These are phyloP conservation scores for Aspergillus mulundensis DNA, from an alignment of 495 filamentous ascomycete genomes.

Conservation along the genomic window DNA sequence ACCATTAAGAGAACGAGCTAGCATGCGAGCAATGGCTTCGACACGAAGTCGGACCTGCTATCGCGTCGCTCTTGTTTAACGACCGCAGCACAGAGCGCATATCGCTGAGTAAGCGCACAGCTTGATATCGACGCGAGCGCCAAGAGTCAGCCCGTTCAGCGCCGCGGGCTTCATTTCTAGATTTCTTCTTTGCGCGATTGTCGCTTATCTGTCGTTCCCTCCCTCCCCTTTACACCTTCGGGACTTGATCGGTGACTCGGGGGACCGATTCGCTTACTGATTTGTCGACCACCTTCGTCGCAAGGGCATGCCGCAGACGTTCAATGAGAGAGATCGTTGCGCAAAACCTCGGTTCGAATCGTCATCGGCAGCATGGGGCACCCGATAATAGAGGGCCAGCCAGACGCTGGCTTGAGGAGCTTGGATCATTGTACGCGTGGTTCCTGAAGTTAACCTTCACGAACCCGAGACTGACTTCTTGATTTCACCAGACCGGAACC, in stretches of 20 bases:
- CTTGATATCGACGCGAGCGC: not conserved
- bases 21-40: not conserved
- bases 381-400: constrained; percentile 30
- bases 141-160: not conserved
- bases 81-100: not conserved
- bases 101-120: constrained; percentile 6
- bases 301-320: constrained; percentile 3
- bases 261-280: not conserved
- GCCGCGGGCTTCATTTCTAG: constrained; percentile 7
- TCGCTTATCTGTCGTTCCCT: not conserved
- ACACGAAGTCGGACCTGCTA: too few relatives aligned
- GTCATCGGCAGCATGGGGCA: constrained; percentile 35
- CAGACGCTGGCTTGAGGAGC: constrained; percentile 70
- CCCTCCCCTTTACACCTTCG: not conserved
- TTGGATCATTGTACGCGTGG: constrained; percentile 68
- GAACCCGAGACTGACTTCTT: constrained; percentile 9
- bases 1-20: not conserved
- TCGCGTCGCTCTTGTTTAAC: too few relatives aligned
- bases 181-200: not conserved
- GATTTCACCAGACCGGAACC: constrained; percentile 62
- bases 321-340: constrained; percentile 20
- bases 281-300: not conserved
- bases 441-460: not conserved
- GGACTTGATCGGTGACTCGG: not conserved
- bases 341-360: constrained; percentile 16